Evolutionary conservation across 768 basidiomycete genomes (phyloP).

Genomic region (Coprinopsis cinerea): DNA sequence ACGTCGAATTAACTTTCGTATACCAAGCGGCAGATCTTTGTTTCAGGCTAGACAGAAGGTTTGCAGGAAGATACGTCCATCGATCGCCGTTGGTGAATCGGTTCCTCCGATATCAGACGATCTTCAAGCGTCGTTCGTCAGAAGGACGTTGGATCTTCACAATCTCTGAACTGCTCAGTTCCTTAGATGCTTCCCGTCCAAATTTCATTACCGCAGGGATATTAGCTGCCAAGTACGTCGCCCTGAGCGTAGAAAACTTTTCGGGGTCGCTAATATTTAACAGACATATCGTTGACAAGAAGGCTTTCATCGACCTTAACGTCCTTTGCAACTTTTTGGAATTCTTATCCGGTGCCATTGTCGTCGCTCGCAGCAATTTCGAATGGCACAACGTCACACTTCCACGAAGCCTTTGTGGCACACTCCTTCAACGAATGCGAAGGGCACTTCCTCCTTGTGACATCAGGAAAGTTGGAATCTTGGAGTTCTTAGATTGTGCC

Average conservation of each 20-base stretch:
- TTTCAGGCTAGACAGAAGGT: slow-evolving; percentile 28
- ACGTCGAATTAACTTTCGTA: slow-evolving; percentile 29
- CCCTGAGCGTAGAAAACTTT: background rate
- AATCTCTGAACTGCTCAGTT: slow-evolving; percentile 16
- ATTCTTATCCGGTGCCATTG: slow-evolving; percentile 33
- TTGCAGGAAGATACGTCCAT: slow-evolving; percentile 19
- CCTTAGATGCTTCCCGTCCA: slow-evolving; percentile 12
- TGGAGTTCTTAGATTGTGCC: background rate
- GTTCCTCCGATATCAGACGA: slow-evolving; percentile 11
- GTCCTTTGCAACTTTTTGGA: slow-evolving; percentile 51
- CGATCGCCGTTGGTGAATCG: slow-evolving; percentile 13
- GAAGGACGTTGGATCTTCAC: slow-evolving; percentile 1
- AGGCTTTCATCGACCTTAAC: slow-evolving; percentile 36
- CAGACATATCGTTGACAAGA: slow-evolving; percentile 39
- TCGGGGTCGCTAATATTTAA: background rate
- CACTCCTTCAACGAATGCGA: slow-evolving; percentile 12
- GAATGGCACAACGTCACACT: slow-evolving; percentile 42
- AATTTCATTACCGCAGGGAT: slow-evolving; percentile 13
- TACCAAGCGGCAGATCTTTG: slow-evolving; percentile 32
- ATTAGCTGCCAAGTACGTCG: background rate
- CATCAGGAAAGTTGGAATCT: no score
- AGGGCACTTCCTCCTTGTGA: background rate
- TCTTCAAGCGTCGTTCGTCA: slow-evolving; percentile 9
- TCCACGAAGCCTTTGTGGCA: slow-evolving; percentile 47
- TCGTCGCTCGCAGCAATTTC: slow-evolving; percentile 23